Base-by-base conservation (phyloP, 1,139 yeast genomes). In the Geotrichum aggregatum region DNA sequence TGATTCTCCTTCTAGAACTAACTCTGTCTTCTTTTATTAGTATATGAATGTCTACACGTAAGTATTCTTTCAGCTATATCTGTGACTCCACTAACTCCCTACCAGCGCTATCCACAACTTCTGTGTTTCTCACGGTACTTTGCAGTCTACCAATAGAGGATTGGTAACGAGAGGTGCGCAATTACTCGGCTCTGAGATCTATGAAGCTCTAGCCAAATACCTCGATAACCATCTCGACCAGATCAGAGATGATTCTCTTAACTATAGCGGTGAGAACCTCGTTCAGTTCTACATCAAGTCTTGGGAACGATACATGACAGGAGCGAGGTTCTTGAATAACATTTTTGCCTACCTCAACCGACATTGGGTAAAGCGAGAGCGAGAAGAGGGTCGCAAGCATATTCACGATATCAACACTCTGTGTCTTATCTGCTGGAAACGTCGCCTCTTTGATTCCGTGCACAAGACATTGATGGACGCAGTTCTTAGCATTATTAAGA, bases 301-400 rank as follows among this genome's bases (percentile, higher is more conserved):
- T 59, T 94, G 98, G 97, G 82, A 54, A 57, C 77, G 98, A 57
- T 94, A 80, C 66, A 83, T 95, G 35, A 81, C 87, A 54, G 98
- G 98, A 38, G 95, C 98, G 0, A 86, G 91, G 18, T 87, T 88
- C 68, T 73, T 94, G 69, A 89, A 89, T 69, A 95, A 94, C 68
- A 94, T 94, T 28, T 88, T 92, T 66, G 96, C 91, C 66, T 94
- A 94, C 69, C 83, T 94, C 79, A 94, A 94, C 69, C 79, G 98
- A 59, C 92, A 92, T 70, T 94, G 98, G 98, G 97, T 94, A 47
- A 88, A 86, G 63, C 89, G 95, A 66, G 98, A 92, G 69, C 79
- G 98, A 63, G 87, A 91, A 42, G 98, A 92, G 66, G 98, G 98
- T n/a, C 81, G 88, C 63, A 78, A 91, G 59, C 89, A 88, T 63